Evolutionary conservation across 164 flowering plant species (phyloP), one percentile per base, ranked within the genome.

Genomic region (Magnolia kwangsiensis): DNA sequence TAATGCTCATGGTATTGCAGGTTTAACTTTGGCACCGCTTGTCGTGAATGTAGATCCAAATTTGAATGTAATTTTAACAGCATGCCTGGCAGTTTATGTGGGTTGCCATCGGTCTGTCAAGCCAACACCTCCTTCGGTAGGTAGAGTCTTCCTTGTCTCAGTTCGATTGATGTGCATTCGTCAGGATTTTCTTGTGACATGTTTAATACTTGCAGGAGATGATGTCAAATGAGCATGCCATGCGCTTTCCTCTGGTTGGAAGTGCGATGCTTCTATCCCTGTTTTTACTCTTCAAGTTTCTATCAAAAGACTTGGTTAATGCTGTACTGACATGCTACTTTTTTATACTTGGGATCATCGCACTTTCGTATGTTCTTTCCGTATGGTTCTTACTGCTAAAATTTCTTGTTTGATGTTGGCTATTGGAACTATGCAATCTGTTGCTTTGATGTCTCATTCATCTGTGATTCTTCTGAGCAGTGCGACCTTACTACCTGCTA

Each of bases 201-300:
- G 23, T 74, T 24, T 61, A 21, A 10, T 74, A 13, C 50, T 31
- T 86, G 82, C 87, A 96, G 99, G 99, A 96, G 82, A 94, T 97
- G 1, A 96, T 96, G 99, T 96, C 99, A 27, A 91, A 89, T 72
- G 98, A 91, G 77, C 99, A 94, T 84, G 99, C 98, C 4, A 94
- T 96, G 98, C 90, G 98, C 49, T 96, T 94, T 66, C 99, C 99
- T 16, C 88, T 96, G 76, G 91, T 96, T 80, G 99, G 97, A 63
- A 96, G 99, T 87, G 99, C 97, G 19, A 90, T 96, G 98, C 85
- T 94, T 74, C 81, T 96, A 65, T 94, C 97, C 19, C 80, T 96
- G 63, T 96, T 96, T 85, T 81, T 94, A 67, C 96, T 96, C 51
- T 96, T 96, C 87, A 96, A 96, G 88, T 96, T 96, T 77, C 83